These are phyloP conservation scores for Mucor saturninus DNA, from an alignment of 371 early-diverging fungal species.

Conservation along the genomic window DNA sequence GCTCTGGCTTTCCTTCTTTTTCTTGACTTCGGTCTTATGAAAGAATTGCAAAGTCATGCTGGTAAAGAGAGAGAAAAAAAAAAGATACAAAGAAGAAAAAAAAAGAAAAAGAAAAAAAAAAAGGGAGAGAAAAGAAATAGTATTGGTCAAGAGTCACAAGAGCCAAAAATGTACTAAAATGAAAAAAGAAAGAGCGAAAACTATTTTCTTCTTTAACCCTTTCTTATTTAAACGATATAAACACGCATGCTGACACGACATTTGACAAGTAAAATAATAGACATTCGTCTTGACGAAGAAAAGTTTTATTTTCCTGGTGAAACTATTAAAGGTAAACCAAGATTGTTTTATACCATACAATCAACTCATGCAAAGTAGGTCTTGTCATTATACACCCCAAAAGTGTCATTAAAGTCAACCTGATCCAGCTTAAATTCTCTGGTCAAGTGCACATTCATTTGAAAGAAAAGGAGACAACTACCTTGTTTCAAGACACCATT, in stretches of 20 bases:
- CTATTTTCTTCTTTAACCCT: neutral
- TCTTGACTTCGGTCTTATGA: slow-evolving; percentile 37
- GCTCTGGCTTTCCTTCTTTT: slow-evolving; percentile 26
- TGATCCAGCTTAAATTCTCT: slow-evolving; percentile 42
- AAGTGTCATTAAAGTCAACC: slow-evolving; percentile 49
- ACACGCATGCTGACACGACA: slow-evolving; percentile 17
- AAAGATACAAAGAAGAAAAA: slow-evolving; percentile 12
- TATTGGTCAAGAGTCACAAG: slow-evolving; percentile 4
- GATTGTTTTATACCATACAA: neutral
- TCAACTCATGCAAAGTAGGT: slow-evolving; percentile 26
- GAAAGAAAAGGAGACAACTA: slow-evolving; percentile 46
- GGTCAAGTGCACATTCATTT: slow-evolving; percentile 41
- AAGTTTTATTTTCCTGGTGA: slow-evolving; percentile 58
- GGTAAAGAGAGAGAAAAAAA: neutral
- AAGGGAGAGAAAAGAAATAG: slow-evolving; percentile 10
- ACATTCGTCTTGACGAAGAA: slow-evolving; percentile 51
- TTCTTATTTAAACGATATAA: neutral
- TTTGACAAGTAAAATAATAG: slow-evolving; percentile 34
- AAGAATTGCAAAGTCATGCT: slow-evolving; percentile 38
- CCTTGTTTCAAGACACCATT: slow-evolving; percentile 40
- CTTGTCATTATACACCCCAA: slow-evolving; percentile 44
- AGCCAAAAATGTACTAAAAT: slow-evolving; percentile 6
- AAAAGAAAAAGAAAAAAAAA: slow-evolving; percentile 8
- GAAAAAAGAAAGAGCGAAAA: neutral
- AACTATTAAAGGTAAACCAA: slow-evolving; percentile 44